Evolutionary conservation across 192 early-diverging fungal genomes (phyloP), one percentile per base, ranked within the genome.

Genomic region (Anaeromyces robustus): DNA sequence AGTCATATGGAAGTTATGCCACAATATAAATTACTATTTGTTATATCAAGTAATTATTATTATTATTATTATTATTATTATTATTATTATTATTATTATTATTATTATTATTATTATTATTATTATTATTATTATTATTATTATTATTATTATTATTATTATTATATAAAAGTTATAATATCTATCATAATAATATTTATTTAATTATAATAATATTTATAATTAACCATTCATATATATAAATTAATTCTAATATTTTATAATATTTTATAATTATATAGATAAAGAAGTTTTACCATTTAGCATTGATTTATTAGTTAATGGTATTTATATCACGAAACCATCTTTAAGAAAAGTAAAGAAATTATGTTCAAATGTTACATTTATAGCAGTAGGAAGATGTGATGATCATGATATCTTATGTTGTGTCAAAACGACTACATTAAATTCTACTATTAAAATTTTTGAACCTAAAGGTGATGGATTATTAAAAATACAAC

Each of bases 371-470:
- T 86, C 86, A 22, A 86, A 89, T 41, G 88, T 92, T 29, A 89
- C 91, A 30, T 94, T 95, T 80, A 92, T 94, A 87, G 92, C 92
- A 39, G 88, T 90, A 30, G 94, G 93, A 16, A 86, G 86, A 80
- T 87, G 85, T 78, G 83, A 88, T 32, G 90, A 93, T 79, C 81
- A 86, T 80, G 86, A 88, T 30, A 84, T 93, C 17, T 85, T 95
- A 79, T 92, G 90, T 83, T 90, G 90, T 77, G 93, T 93, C 59
- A 89, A 92, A 52, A 92, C 93, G 78, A 92, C 89, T 29, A 86
- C 93, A 32, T 88, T 96, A 59, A 91, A 87, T 78, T 94, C 94
- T 22, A 87, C 52, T 0, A 68, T 68, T 11, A 68, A 68, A n/a
- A 68, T 68, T 28, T 68, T n/a, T 68, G 52, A 26, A 68, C 52